Base-by-base conservation (phyloP, 768 basidiomycete species). In the Lentinula aciculospora region DNA sequence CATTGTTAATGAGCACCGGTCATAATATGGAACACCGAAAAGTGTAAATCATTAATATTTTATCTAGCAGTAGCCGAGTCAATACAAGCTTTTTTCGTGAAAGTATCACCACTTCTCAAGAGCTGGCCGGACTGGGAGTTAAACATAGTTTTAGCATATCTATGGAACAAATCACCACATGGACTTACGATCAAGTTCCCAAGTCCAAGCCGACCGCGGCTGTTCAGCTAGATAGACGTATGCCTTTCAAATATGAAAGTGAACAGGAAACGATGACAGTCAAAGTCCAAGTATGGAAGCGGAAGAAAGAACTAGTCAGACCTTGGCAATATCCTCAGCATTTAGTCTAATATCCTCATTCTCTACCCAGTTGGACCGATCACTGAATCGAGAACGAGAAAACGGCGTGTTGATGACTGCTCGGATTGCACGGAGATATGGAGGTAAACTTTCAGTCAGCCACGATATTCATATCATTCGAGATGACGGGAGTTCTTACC, bases 141-240 rank as follows among this genome's bases (percentile, higher is more conserved):
- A 9, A 31, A 19, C 50, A 27, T 40, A 17, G n/a, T n/a, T 19
- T 19, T 42, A 29, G 2, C n/a, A 17, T 27, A 53, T 25, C 19
- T 19, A 10, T 34, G 7, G 27, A 42, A 25, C 15, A 47, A 13
- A 17, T 9, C 7, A 47, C 19, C 3, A 4, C 4, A 28, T 45
- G 9, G 29, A 72, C 87, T 73, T 65, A 89, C 88, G 72, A 61
- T 91, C 89, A 21, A 91, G 75, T 66, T 91, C 89, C 86, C 88
- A 91, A 7, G 86, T 84, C 85, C 81, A 88, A 6, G 85, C 80
- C 42, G 85, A 86, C 27, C 81, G 77, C 54, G 88, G 85, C 69
- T 90, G 89, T 53, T 82, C 78, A 6, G 74, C 78, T 19, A 91
- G 81, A 65, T 80, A 81, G 37, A 86, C 70, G 63, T 89, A 89